Evolutionary conservation across 768 basidiomycete genomes (phyloP).

Genomic region (Cantharellus cinnabarinus): DNA sequence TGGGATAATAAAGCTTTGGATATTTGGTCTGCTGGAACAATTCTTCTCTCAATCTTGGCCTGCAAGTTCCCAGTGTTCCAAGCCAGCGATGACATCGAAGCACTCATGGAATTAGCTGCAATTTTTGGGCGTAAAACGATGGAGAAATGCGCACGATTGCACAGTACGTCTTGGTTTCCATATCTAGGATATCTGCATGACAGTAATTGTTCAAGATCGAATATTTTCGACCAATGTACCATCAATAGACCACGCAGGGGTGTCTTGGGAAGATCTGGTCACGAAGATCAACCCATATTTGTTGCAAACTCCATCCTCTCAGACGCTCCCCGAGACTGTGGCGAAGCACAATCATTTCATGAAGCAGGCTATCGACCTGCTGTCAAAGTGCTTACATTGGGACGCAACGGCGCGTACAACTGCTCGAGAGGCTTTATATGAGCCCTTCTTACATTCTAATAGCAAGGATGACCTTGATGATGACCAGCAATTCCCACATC

Average conservation of each 20-base stretch:
- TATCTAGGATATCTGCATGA: background rate
- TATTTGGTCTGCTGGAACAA: conserved; percentile 87
- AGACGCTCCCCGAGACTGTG: background rate
- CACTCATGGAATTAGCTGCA: conserved; percentile 80
- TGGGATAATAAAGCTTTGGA: conserved; percentile 52
- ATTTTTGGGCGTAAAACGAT: conserved; percentile 68
- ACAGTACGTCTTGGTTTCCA: conserved; percentile 37
- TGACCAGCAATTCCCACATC: conserved; percentile 27
- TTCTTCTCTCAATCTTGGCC: conserved; percentile 78
- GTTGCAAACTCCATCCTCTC: conserved; percentile 25
- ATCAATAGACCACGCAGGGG: conserved; percentile 42
- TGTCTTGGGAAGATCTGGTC: conserved; percentile 55
- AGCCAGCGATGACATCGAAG: conserved; percentile 85
- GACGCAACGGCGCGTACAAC: conserved; percentile 63
- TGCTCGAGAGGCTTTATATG: conserved; percentile 53
- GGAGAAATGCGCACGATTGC: conserved; percentile 69
- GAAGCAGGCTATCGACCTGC: conserved; percentile 42
- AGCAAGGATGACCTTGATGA: conserved; percentile 9
- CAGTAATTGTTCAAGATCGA: conserved; percentile 35
- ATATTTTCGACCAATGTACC: conserved; percentile 84
- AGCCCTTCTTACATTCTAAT: conserved; percentile 48
- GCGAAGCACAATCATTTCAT: conserved; percentile 8
- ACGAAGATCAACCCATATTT: conserved; percentile 50
- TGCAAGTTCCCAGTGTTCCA: conserved; percentile 89
- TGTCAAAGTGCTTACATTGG: conserved; percentile 51